These are phyloP conservation scores for Guadua angustifolia DNA, from an alignment of 176 grass and related monocot genomes.

Conservation along the genomic window DNA sequence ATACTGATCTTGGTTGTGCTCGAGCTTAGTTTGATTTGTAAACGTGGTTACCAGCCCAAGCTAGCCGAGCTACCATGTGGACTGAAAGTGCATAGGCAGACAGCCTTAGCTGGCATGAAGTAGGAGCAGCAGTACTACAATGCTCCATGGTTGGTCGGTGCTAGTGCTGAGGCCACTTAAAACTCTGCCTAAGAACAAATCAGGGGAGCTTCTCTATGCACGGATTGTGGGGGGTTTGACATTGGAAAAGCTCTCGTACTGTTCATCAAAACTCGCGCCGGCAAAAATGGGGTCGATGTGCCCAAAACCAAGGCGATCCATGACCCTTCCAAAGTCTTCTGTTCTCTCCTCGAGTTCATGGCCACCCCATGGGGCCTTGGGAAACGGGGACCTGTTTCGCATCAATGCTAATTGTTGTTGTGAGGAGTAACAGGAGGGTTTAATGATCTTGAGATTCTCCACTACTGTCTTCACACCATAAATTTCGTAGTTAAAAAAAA, in stretches of 20 bases:
- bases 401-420: conserved; percentile 22
- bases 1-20: not conserved
- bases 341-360: conserved; percentile 47
- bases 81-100: not conserved
- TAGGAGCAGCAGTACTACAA: not conserved
- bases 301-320: conserved; percentile 19
- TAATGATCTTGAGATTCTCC: conserved; percentile 42
- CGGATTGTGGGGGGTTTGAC: conserved; percentile 36
- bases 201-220: conserved; percentile 19
- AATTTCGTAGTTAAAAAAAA: not conserved
- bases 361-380: conserved; percentile 46
- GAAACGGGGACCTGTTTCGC: not conserved
- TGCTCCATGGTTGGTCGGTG: not conserved
- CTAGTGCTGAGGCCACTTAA: not conserved
- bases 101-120: not conserved
- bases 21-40: not conserved
- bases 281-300: conserved; percentile 46
- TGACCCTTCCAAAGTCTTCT: conserved; percentile 46
- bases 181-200: not conserved
- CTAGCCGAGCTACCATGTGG: not conserved
- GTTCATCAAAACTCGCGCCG: conserved; percentile 37
- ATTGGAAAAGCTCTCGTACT: not conserved
- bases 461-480: not conserved
- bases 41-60: not conserved
- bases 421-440: conserved; percentile 20